These are phyloP conservation scores for Penicillium pulvis DNA, from an alignment of 495 filamentous ascomycete species.

Conservation along the genomic window DNA sequence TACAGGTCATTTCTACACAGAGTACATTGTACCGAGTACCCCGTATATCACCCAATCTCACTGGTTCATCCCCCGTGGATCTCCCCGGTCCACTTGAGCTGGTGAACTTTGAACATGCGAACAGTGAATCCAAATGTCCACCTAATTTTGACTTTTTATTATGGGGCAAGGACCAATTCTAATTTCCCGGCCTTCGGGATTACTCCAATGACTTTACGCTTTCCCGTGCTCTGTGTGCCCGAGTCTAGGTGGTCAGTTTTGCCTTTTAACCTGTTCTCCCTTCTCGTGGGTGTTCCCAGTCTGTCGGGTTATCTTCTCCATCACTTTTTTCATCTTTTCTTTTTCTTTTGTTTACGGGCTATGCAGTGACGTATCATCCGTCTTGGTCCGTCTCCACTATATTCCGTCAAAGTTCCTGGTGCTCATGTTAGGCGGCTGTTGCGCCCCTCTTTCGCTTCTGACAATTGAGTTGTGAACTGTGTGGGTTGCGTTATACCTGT, in stretches of 20 bases:
- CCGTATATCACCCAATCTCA: background rate
- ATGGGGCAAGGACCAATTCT: background rate
- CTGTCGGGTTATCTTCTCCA: slow-evolving; percentile 1
- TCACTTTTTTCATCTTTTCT: slow-evolving; percentile 8
- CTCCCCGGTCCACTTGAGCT: background rate
- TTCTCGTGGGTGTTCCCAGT: background rate
- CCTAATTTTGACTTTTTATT: background rate
- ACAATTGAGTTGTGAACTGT: background rate
- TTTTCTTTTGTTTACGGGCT: background rate
- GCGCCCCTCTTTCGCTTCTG: background rate
- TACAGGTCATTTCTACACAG: background rate
- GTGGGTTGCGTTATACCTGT: background rate
- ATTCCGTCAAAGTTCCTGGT: slow-evolving; percentile 9
- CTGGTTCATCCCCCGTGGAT: background rate
- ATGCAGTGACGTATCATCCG: background rate
- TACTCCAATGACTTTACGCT: background rate
- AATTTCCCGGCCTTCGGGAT: background rate
- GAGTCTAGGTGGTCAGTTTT: background rate
- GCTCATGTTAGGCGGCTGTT: background rate
- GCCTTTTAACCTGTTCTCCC: background rate
- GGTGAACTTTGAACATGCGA: too few species aligned
- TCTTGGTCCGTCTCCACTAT: background rate
- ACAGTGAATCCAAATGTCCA: too few species aligned
- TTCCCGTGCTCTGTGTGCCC: background rate
- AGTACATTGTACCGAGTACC: background rate